Evolutionary conservation across 345 rosid species (phyloP), one percentile per base, ranked within the genome.

Genomic region (Ceriops decandra): DNA sequence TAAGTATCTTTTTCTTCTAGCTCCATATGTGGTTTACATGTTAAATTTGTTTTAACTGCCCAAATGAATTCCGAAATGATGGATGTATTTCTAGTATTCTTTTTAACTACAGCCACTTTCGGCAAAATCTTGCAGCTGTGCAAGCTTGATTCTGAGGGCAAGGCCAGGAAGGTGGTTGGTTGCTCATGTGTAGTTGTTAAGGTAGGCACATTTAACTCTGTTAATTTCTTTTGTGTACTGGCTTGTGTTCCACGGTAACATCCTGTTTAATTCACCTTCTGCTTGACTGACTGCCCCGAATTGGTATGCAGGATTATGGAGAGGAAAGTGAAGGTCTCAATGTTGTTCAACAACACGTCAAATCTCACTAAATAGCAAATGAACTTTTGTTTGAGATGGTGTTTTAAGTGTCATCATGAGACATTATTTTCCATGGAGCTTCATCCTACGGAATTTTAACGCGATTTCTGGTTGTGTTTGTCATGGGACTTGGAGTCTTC

Each of bases 141-240:
- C 57, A 90, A 90, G 85, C 89, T 92, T 68, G 98, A 92, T 69
- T 83, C 96, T 0, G 93, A 92, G 77, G 95, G 96, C 32, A 92
- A 90, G 70, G 95, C 98, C 30, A 83, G 92, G 76, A 92, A 92
- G 74, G 92, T 90, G 4, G 98, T 90, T 7, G 92, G 96, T 17
- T 92, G 96, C 87, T 90, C 95, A 21, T 92, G 96, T 26, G 73
- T 87, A 9, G 98, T 90, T 24, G 88, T 92, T 52, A 87, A 88
- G 98, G 98, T 88, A 72, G 20, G 51, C 61, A 6, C 61, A 6
- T 19, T 33, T 38, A 30, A 22, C 36, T 58, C 33, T 5, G 26
- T 20, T 27, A 46, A 15, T 47, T 26, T 7, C 47, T n/a, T 54
- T n/a, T 31, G 0, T 13, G 28, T 51, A 10, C 21, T 5, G 0